These are phyloP conservation scores for Cladophialophora psammophila DNA, from an alignment of 2,329 filamentous ascomycete species.

Conservation along the genomic window DNA sequence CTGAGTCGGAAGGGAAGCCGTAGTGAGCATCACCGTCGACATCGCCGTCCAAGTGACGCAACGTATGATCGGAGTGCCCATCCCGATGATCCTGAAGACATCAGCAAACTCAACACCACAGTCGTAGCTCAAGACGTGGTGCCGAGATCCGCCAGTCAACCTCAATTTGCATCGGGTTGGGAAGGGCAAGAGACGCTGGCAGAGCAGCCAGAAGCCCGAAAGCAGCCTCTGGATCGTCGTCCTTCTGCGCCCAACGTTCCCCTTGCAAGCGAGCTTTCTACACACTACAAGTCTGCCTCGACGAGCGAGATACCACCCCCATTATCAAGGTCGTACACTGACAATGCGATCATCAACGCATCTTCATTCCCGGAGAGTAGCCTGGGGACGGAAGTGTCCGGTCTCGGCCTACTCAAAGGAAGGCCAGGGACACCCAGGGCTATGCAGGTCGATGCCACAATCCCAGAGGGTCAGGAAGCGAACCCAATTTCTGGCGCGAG, in stretches of 20 bases:
- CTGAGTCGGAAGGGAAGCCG: conserved; percentile 30
- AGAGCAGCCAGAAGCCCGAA: conserved; percentile 85
- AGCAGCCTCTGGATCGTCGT: conserved; percentile 80
- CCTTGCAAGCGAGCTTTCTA: conserved; percentile 66
- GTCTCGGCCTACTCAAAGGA: conserved; percentile 8
- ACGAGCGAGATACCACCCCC: conserved; percentile 36
- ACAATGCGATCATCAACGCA: conserved; percentile 54
- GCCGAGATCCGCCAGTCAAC: conserved; percentile 30
- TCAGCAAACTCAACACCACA: neutral
- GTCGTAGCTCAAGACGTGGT: conserved; percentile 13
- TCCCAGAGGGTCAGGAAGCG: conserved; percentile 57
- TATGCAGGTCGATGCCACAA: conserved; percentile 70
- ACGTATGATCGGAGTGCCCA: conserved; percentile 28
- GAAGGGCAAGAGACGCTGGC: conserved; percentile 78
- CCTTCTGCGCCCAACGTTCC: conserved; percentile 82
- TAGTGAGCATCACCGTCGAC: conserved; percentile 26
- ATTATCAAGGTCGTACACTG: conserved; percentile 49
- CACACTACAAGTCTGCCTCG: conserved; percentile 50
- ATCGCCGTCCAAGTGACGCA: conserved; percentile 32
- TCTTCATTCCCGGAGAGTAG: conserved; percentile 49
- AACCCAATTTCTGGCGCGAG: conserved; percentile 64
- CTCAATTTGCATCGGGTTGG: conserved; percentile 62
- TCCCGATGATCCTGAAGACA: conserved; percentile 29
- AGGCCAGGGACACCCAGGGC: conserved; percentile 91
- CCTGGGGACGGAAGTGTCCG: conserved; percentile 60